Conservation (phyloP, 805 yeast species). For the Cyberlindnera bimundalis region DNA sequence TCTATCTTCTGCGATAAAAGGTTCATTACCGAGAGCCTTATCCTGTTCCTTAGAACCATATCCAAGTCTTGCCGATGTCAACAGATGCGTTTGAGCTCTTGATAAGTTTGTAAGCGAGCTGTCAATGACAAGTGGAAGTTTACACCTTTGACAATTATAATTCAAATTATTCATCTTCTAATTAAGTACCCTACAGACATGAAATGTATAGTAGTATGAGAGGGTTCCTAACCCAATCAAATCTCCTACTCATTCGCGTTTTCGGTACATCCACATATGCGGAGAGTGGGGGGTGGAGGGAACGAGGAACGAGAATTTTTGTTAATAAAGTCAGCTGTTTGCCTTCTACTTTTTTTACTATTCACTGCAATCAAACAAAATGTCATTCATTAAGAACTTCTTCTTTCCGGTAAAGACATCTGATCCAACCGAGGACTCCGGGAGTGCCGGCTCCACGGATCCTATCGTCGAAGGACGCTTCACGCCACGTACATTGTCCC, state of each 20-base stretch:
- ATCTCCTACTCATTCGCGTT: too few species aligned
- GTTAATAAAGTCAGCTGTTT: too few species aligned
- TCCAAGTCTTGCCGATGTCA: conserved; percentile 37
- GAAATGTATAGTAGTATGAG: too few species aligned
- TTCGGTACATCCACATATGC: too few species aligned
- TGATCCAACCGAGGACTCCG: conserved; percentile 21
- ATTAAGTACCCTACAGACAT: too few species aligned
- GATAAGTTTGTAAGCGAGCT: conserved; percentile 49
- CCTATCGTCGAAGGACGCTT: conserved; percentile 47
- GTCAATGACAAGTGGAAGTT: conserved; percentile 54
- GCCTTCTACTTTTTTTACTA: too few species aligned
- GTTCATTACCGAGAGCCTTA: conserved; percentile 21
- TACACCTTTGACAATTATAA: conserved; percentile 57
- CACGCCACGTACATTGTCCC: conserved; percentile 70
- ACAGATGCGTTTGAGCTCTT: conserved; percentile 51
- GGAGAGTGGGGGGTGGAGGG: too few species aligned
- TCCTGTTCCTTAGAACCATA: conserved; percentile 15
- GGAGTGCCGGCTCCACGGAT: conserved; percentile 19
- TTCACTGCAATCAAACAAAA: conserved; percentile 2
- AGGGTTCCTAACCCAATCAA: too few species aligned
- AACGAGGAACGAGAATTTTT: too few species aligned
- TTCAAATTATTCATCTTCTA: not conserved
- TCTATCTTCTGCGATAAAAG: conserved; percentile 25
- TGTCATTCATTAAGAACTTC: conserved; percentile 28
- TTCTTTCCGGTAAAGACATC: conserved; percentile 27